These are phyloP conservation scores for Aspergillus sp. DNA, from an alignment of 2,329 filamentous ascomycete species.

Conservation along the genomic window DNA sequence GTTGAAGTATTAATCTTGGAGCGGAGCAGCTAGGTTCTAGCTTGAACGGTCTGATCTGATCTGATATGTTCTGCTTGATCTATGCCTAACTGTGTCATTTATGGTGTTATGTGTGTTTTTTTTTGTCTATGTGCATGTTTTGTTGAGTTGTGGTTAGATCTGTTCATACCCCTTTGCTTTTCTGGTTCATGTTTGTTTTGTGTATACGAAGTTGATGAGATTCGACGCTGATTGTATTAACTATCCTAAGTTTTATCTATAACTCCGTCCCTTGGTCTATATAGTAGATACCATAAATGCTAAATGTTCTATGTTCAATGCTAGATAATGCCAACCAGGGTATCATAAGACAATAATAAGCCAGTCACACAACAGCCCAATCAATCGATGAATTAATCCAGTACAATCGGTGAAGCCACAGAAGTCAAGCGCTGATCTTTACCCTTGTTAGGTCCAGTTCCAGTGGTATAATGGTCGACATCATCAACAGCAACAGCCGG, in stretches of 20 bases:
- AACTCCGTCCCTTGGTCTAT: too few relatives aligned
- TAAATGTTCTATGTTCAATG: too few relatives aligned
- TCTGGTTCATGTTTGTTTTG: not conserved
- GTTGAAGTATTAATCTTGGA: slow-evolving; percentile 39
- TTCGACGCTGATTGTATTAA: too few relatives aligned
- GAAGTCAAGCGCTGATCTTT: not conserved
- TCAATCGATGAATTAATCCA: not conserved
- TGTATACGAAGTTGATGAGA: not conserved
- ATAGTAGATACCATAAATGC: too few relatives aligned
- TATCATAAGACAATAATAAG: not conserved
- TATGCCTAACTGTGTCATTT: not conserved
- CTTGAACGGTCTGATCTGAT: not conserved
- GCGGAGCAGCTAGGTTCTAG: not conserved
- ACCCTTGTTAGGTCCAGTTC: not conserved
- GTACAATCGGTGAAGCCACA: not conserved
- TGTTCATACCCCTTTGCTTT: slow-evolving; percentile 4
- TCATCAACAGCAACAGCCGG: not conserved
- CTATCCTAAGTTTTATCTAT: too few relatives aligned
- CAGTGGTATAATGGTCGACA: slow-evolving; percentile 12
- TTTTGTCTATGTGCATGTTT: not conserved
- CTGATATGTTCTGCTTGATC: not conserved
- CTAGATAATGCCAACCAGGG: not conserved
- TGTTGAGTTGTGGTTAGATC: not conserved
- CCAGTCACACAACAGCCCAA: too few relatives aligned
- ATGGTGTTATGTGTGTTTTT: not conserved